Conservation (phyloP, 371 early-diverging fungal species). For the Mortierella sp. region DNA sequence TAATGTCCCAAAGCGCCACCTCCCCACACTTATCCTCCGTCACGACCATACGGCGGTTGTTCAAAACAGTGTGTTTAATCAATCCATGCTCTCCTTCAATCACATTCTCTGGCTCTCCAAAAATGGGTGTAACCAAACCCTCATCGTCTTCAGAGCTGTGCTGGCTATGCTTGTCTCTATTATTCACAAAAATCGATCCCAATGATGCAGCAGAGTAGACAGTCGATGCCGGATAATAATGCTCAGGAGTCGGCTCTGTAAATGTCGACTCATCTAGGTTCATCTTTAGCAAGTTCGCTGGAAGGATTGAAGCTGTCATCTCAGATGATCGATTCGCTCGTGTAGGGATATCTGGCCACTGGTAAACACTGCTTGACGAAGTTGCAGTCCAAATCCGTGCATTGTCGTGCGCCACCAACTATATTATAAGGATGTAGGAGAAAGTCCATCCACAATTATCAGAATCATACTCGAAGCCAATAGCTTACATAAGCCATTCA, state of each 20-base stretch:
- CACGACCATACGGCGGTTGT: slow-evolving; percentile 89
- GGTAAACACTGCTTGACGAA: slow-evolving; percentile 73
- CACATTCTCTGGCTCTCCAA: slow-evolving; percentile 46
- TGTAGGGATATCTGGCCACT: slow-evolving; percentile 74
- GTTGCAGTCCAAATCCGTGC: slow-evolving; percentile 95
- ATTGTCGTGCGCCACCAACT: slow-evolving; percentile 84
- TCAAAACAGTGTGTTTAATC: slow-evolving; percentile 75
- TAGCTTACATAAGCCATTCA: background rate
- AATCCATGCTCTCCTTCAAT: slow-evolving; percentile 76
- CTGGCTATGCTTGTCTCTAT: slow-evolving; percentile 46
- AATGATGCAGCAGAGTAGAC: slow-evolving; percentile 55
- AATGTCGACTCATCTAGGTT: slow-evolving; percentile 40
- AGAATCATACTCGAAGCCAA: background rate
- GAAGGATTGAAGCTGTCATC: slow-evolving; percentile 34
- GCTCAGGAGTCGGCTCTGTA: slow-evolving; percentile 38
- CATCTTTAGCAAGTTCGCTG: slow-evolving; percentile 53
- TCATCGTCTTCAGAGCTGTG: slow-evolving; percentile 56
- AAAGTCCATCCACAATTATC: background rate
- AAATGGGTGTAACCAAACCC: slow-evolving; percentile 49
- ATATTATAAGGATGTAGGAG: background rate
- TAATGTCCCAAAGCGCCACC: slow-evolving; percentile 92
- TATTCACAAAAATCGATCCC: slow-evolving; percentile 34
- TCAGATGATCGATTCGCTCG: slow-evolving; percentile 34
- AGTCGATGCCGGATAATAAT: slow-evolving; percentile 50
- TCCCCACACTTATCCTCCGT: slow-evolving; percentile 86